Evolutionary conservation across 2,329 filamentous ascomycete genomes (phyloP).

Genomic region (Fusarium nisikadoi): DNA sequence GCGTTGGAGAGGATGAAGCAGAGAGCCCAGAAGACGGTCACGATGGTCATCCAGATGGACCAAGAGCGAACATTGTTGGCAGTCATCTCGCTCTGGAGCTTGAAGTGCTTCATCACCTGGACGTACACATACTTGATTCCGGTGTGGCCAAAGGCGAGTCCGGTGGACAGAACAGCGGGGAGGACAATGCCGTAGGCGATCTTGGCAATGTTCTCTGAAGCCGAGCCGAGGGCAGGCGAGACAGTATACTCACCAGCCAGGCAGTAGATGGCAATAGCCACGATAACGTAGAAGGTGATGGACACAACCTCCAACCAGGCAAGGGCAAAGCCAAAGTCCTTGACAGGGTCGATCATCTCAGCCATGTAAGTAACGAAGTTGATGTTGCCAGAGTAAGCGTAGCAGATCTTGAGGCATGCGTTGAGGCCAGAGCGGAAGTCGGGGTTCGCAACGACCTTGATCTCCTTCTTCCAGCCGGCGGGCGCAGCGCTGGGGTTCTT

Average conservation of each 20-base stretch:
- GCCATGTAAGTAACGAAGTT: constrained; percentile 52
- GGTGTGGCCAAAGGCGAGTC: constrained; percentile 49
- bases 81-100: constrained; percentile 48
- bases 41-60: constrained; percentile 49
- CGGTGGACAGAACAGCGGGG: constrained; percentile 46
- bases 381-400: constrained; percentile 53
- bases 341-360: constrained; percentile 50
- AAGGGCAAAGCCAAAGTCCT: constrained; percentile 46
- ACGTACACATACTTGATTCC: constrained; percentile 51
- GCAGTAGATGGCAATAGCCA: constrained; percentile 44
- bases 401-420: constrained; percentile 50
- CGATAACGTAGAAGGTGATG: constrained; percentile 42
- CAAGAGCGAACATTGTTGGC: constrained; percentile 49
- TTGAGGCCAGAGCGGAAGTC: constrained; percentile 48
- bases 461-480: constrained; percentile 43
- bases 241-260: constrained; percentile 44
- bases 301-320: constrained; percentile 40
- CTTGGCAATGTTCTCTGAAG: constrained; percentile 37
- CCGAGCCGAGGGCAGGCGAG: constrained; percentile 43
- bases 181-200: constrained; percentile 49
- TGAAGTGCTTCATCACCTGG: constrained; percentile 48
- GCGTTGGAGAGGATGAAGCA: constrained; percentile 51
- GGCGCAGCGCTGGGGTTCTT: constrained; percentile 46
- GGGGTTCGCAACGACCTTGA: constrained; percentile 46
- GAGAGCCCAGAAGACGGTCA: constrained; percentile 49